Evolutionary conservation across 768 basidiomycete genomes (phyloP), one percentile per base, ranked within the genome.

Genomic region (Rubroboletus pulcherrimus): DNA sequence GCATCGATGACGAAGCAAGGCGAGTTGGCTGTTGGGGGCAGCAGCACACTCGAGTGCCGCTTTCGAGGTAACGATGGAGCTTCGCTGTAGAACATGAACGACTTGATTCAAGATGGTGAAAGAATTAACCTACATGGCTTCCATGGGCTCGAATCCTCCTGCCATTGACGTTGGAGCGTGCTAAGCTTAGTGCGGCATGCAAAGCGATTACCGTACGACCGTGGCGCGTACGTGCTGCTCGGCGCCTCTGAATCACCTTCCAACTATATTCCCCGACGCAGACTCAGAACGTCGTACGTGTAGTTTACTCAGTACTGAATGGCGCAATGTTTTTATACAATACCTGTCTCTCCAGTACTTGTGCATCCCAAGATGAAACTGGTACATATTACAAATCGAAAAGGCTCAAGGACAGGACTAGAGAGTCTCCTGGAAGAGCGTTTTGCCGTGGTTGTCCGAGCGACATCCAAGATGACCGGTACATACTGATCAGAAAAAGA

Each of bases 1-100:
- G 66, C 52, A 42, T 73, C 72, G 52, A 82, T 72, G n/a, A 68
- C 43, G 70, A 81, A 83, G 34, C 74, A 77, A 3, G 73, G 73
- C 29, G 68, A 66, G 39, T 47, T 63, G 42, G 52, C 40, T 3
- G 73, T 54, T 33, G 70, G 62, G 6, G 72, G 61, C 7, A 76
- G 46, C 17, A 73, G 40, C 4, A 60, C 59, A 15, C 72, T 74
- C 63, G 63, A 10, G 54, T 42, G 54, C 33, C 76, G 73, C 24
- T 61, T 63, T 7, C 56, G 49, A 15, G 44, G 38, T 5, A 8
- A 37, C 7, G 58, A 47, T 12, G 67, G 68, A 15, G 56, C 48
- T 34, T 62, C 57, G 48, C 71, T 74, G 47, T 17, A 14, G 40
- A 47, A 26, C 19, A 40, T 58, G 41, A 61, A 43, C 19, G 4